Evolutionary conservation across 73 alveolate species (phyloP).

Genomic region (Stentor roeselii): DNA sequence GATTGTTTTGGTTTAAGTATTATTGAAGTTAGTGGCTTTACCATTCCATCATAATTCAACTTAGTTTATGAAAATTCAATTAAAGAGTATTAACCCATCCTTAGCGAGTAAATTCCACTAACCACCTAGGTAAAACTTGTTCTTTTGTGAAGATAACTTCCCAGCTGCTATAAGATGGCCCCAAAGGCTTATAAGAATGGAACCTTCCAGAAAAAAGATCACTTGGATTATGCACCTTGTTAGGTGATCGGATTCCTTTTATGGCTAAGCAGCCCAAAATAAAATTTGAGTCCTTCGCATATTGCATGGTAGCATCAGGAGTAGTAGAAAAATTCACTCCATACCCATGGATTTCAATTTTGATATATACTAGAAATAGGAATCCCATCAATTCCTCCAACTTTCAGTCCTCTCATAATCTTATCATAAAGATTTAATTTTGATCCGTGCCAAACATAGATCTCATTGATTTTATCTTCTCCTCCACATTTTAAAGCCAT

Average conservation of each 20-base stretch:
- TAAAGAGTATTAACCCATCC: no score
- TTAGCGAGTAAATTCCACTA: not conserved
- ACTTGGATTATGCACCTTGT: not conserved
- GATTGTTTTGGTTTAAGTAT: no score
- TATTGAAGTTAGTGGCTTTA: no score
- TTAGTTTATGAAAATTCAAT: no score
- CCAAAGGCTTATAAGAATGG: conserved; percentile 13
- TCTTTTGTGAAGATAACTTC: not conserved
- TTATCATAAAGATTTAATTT: not conserved
- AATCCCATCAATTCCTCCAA: not conserved
- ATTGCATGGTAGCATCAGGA: not conserved
- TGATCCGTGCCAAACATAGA: conserved; percentile 16
- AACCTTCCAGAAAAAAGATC: not conserved
- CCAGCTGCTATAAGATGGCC: not conserved
- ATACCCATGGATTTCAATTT: not conserved
- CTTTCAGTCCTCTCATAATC: not conserved
- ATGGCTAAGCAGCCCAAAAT: not conserved
- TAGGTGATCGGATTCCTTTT: not conserved
- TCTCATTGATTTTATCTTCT: not conserved
- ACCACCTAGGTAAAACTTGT: not conserved
- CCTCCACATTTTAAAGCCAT: not conserved
- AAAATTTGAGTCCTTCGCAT: not conserved
- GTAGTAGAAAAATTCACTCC: not conserved
- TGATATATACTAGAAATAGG: not conserved
- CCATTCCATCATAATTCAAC: no score